Conservation (phyloP, 169 alveolate genomes). For the Plasmodium adleri region DNA sequence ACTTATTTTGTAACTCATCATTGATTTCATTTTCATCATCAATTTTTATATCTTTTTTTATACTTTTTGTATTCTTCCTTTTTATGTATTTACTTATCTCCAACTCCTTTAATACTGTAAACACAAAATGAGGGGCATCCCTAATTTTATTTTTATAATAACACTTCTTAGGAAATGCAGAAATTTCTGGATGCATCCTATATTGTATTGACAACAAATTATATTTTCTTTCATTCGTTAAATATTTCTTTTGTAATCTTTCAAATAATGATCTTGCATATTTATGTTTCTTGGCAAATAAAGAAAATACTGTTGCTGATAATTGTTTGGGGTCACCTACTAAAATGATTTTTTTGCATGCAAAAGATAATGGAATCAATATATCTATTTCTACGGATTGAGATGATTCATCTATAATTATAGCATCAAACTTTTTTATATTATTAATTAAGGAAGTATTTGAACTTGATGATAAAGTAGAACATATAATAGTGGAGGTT, state of each 20-base stretch:
- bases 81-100: constrained; percentile 21
- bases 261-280: constrained; percentile 91
- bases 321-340: constrained; percentile 98
- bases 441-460: constrained; percentile 85
- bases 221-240: constrained; percentile 82
- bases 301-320: constrained; percentile 97
- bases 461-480: constrained; percentile 94
- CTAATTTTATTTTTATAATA: constrained; percentile 90
- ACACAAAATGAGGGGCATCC: constrained; percentile 72
- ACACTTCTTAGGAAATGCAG: constrained; percentile 93
- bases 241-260: constrained; percentile 85
- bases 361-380: constrained; percentile 87
- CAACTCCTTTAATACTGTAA: constrained; percentile 28
- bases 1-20: neutral
- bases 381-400: constrained; percentile 92
- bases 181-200: constrained; percentile 97
- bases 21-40: too few relatives aligned
- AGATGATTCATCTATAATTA: constrained; percentile 98
- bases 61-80: neutral
- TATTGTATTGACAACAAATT: constrained; percentile 92
- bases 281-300: constrained; percentile 86
- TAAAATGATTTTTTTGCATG: constrained; percentile 91
- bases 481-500: constrained; percentile 90
- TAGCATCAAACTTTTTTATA: constrained; percentile 92
- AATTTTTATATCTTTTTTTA: too few relatives aligned